Base-by-base conservation (phyloP, 495 filamentous ascomycete genomes). In the Opeltia flavorubescens region DNA sequence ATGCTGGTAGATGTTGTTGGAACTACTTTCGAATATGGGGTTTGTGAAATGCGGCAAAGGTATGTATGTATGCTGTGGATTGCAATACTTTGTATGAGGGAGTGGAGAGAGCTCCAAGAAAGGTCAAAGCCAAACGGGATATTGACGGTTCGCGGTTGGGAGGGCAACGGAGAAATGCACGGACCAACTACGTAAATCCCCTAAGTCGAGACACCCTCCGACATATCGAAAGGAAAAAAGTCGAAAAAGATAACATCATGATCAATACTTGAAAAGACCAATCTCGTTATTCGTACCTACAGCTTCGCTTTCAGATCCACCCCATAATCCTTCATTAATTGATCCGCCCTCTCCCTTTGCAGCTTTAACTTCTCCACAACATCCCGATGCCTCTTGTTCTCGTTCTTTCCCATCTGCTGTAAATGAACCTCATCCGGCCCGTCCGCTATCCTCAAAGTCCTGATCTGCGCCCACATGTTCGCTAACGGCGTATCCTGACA, bases 401-500 rank as follows among this genome's bases (percentile, higher is more conserved):
- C 88, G 43, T 86, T 78, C 55, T 76, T 75, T 9, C 86, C 89
- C 65, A 95, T 70, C 62, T 95, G 88, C 66, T 93, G 83, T 61
- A 95, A 62, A 64, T 95, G 88, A 31, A 93, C 87, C 73, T 95
- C 89, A 64, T 94, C 89, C 0, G 88, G 88, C 5, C 88, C 89
- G 65, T 95, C 88, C 3, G 85, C 88, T 57, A 95, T 76, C 45
- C 85, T 70, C 53, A 95, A 59, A 1, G 88, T 95, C 26, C 88
- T 70, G 54, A 86, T 83, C 44, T 75, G 63, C 20, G 88, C 84
- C 88, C 88, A 94, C 77, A 89, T 76, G 54, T 76, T 77, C 21
- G 88, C 86, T 44, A 95, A 69, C 20, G 88, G 88, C 1, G 88
- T 93, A 66, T 95, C 88, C 66, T 94, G 88, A 56, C 78, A 84